Conservation (phyloP, 2,329 filamentous ascomycete species). For the Xylariaceae sp. region DNA sequence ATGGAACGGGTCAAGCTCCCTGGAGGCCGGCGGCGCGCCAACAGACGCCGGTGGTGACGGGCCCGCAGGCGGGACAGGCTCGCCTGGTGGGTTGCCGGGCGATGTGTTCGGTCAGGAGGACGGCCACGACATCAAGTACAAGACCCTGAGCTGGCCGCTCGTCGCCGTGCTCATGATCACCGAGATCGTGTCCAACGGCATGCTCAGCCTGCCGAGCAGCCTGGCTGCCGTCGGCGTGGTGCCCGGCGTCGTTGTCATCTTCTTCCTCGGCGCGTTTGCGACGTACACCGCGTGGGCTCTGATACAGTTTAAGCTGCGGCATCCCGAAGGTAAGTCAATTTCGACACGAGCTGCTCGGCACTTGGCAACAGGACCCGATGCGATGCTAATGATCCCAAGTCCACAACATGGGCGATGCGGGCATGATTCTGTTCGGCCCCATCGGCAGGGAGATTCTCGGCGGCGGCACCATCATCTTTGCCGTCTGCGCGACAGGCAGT, state of each 20-base stretch:
- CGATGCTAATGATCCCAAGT: slow-evolving; percentile 30
- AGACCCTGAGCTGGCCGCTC: slow-evolving; percentile 47
- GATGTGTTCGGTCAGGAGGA: slow-evolving; percentile 38
- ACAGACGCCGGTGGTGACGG: neutral
- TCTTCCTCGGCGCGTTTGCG: slow-evolving; percentile 46
- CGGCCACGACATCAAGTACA: slow-evolving; percentile 43
- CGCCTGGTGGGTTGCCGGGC: slow-evolving; percentile 13
- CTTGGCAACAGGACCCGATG: no score
- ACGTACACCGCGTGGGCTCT: slow-evolving; percentile 46
- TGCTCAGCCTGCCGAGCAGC: slow-evolving; percentile 48
- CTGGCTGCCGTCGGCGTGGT: slow-evolving; percentile 48
- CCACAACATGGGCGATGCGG: slow-evolving; percentile 55
- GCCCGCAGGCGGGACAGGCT: neutral
- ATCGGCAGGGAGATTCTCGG: slow-evolving; percentile 46
- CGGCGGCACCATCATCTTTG: slow-evolving; percentile 47
- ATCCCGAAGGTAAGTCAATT: slow-evolving; percentile 45
- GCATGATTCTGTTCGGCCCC: slow-evolving; percentile 48
- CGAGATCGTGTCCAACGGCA: slow-evolving; percentile 51
- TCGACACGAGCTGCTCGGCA: no score
- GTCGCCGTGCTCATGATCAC: slow-evolving; percentile 52
- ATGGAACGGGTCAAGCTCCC: neutral
- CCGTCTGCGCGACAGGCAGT: slow-evolving; percentile 45
- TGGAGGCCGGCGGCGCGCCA: neutral
- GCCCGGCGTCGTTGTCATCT: slow-evolving; percentile 46
- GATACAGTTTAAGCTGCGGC: slow-evolving; percentile 48